Base-by-base conservation (phyloP, 805 yeast species). In the Myxozyma melibiosi region DNA sequence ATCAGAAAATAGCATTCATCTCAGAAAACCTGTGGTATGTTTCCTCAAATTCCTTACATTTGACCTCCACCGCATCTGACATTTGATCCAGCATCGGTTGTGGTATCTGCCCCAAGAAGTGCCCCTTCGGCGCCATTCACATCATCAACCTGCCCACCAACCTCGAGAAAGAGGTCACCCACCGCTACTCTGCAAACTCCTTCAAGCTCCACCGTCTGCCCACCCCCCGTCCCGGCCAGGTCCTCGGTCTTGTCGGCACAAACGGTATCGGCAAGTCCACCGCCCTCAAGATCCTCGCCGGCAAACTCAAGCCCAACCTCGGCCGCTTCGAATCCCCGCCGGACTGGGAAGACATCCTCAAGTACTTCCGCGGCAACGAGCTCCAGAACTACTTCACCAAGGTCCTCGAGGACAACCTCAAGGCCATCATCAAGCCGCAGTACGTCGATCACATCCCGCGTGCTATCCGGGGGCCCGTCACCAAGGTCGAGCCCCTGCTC, bases 191-290 rank as follows among this genome's bases (percentile, higher is more conserved):
- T 47, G 99, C 98, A 53, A 94, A 94, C 75, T 89, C 97, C 54
- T 94, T 94, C 84, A 94, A 94, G 75, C 81, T 94, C 70, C 99
- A 94, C 74, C 83, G 99, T 74, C 80, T 94, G 69, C 99, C 99
- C 25, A 91, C 96, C 55, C 99, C 99, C 63, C 88, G 99, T 76
- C 98, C 99, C 1, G 98, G 98, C 60, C 99, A 94, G 77, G 99
- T 94, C 30, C 80, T 94, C 64, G 99, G 99, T 66, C 82, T 94
- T 66, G 99, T 94, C 50, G 99, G 99, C 69, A 89, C 97, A 60
- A 94, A 94, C 79, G 99, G 99, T 90, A 94, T 94, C 70, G 99
- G 99, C 69, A 94, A 94, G 73, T 88, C 96, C 11, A 94, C 99
- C 18, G 99, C 99, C 7, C 81, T 94, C 71, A 94, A 94, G 77